Evolutionary conservation across 2,329 filamentous ascomycete species (phyloP), one percentile per base, ranked within the genome.

Genomic region (Cyanodermella asteris): DNA sequence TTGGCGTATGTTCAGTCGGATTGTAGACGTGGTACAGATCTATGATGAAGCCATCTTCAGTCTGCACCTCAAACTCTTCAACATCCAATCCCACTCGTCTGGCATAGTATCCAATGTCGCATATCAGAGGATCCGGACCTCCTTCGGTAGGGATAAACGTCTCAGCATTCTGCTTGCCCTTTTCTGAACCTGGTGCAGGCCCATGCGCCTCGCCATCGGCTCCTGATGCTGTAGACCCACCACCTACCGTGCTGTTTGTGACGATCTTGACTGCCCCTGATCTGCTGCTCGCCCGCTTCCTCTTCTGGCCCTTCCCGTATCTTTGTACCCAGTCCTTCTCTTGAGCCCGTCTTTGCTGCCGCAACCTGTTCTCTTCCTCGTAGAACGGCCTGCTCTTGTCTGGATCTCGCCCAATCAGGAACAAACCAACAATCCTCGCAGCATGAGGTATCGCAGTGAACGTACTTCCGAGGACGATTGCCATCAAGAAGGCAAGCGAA

Each of bases 31-130:
- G 84, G 72, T 77, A 91, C 2, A 93, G 56, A 13, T 75, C 68
- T 32, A 93, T 74, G 22, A 93, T 66, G 42, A 91, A 93, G 1
- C 82, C 82, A 39, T 94, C 84, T 44, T 93, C 82, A 0, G 84
- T 93, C 45, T 91, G 73, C 0, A 93, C 81, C 24, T 76, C 59
- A 38, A 80, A 77, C 7, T 64, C 63, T 41, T 93, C 82, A 13
- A 80, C 65, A 32, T 93, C 80, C 1, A 94, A 59, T 1, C 84
- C 84, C 9, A 91, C 80, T 8, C 82, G 61, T 12, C 77, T 62
- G 2, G 84, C 82, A 42, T 94, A 93, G 43, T 93, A 87, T 3
- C 62, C 61, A 12, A 82, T 65, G 38, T 93, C 75, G 39, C 75
- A 78, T 6, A 76, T 49, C 6, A 93, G 52, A 3, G 65, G 71